Percentiles rank a stretch among this genome's conserved stretches.
Evolutionary conservation across 331 rosid species (phyloP).

Genomic region (Quercus tomentella): DNA sequence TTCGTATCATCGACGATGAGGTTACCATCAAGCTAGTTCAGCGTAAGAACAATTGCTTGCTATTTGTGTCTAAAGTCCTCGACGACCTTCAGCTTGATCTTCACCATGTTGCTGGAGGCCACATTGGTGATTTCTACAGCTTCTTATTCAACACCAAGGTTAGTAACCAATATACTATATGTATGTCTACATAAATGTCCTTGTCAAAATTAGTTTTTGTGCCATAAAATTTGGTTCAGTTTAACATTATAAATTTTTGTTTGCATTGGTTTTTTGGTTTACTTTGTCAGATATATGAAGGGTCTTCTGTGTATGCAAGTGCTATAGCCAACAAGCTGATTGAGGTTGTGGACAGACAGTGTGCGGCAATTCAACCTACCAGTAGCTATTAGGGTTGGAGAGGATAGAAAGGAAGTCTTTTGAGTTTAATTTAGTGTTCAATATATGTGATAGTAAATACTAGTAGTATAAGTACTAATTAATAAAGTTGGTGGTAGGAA

Average conservation of each 20-base stretch:
- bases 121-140: slow-evolving; percentile 89
- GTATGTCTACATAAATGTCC: background rate
- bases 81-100: slow-evolving; percentile 92
- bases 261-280: background rate
- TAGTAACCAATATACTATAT: background rate
- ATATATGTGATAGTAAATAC: background rate
- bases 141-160: slow-evolving; percentile 97
- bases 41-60: slow-evolving; percentile 72
- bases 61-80: slow-evolving; percentile 64
- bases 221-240: background rate
- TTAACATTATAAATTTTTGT: background rate
- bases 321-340: slow-evolving; percentile 68
- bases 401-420: slow-evolving; percentile 1
- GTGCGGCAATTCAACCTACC: slow-evolving; percentile 35
- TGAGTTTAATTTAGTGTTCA: background rate
- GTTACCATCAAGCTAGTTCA: slow-evolving; percentile 85
- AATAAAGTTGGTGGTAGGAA: background rate
- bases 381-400: slow-evolving; percentile 21
- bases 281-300: slow-evolving; percentile 53
- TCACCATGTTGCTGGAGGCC: slow-evolving; percentile 95
- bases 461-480: background rate
- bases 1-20: slow-evolving; percentile 79
- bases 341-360: slow-evolving; percentile 56
- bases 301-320: slow-evolving; percentile 70
- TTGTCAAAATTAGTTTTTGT: background rate